Evolutionary conservation across 768 basidiomycete species (phyloP).

Genomic region (Tulasnella sp.): DNA sequence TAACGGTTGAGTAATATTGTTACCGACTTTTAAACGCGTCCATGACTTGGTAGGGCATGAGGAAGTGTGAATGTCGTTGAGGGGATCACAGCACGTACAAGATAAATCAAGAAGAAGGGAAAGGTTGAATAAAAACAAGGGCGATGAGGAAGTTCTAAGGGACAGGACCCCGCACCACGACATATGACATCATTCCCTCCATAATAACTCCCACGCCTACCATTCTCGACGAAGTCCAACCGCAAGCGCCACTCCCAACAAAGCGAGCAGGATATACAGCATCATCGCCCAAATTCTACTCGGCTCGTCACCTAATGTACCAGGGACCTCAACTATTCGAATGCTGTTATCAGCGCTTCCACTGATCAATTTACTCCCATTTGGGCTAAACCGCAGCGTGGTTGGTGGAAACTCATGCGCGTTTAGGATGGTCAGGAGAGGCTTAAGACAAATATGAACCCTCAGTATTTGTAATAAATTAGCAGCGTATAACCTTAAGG

Average conservation of each 20-base stretch:
- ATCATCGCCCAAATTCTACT: constrained; percentile 24
- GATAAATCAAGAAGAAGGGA: not conserved
- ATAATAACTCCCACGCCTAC: not conserved
- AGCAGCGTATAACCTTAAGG: constrained; percentile 6
- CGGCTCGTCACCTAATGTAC: constrained; percentile 19
- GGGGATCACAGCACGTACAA: not conserved
- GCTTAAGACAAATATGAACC: constrained; percentile 37
- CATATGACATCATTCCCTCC: constrained; percentile 3
- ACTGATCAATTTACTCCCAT: constrained; percentile 65
- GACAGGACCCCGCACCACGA: no score
- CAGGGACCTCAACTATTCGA: constrained; percentile 63
- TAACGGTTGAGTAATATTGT: no score
- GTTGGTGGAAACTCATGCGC: constrained; percentile 94
- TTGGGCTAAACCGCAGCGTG: constrained; percentile 74
- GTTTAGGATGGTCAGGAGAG: constrained; percentile 72
- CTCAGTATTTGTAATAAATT: not conserved
- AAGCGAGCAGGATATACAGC: constrained; percentile 23
- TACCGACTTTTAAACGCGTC: constrained; percentile 77
- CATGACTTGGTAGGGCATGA: constrained; percentile 35
- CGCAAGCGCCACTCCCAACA: constrained; percentile 25
- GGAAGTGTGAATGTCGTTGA: not conserved
- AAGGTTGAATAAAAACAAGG: not conserved
- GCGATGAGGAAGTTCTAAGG: not conserved
- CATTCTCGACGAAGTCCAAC: not conserved
- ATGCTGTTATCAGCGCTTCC: constrained; percentile 86